Percentiles rank a stretch among this genome's conserved stretches.
Evolutionary conservation across 1,284 basidiomycete species (phyloP).

Genomic region (Neolentinus lepideus): DNA sequence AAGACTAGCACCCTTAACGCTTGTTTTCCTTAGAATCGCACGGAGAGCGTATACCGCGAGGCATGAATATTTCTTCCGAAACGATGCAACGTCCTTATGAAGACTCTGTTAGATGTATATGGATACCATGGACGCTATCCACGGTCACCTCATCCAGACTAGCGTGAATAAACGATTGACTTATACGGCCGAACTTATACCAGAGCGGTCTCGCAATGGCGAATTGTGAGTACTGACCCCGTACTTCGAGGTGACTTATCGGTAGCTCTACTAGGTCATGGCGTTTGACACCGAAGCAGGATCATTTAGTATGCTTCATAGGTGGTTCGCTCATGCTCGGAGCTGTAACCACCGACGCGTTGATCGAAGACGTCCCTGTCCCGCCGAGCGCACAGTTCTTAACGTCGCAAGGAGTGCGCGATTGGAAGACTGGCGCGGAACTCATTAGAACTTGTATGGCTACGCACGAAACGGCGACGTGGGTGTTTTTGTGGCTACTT

Average conservation of each 20-base stretch:
- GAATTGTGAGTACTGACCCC: slow-evolving; percentile 34
- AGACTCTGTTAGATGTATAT: slow-evolving; percentile 68
- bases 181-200: slow-evolving; percentile 80
- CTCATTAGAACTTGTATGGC: slow-evolving; percentile 84
- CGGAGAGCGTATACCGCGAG: slow-evolving; percentile 75
- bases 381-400: slow-evolving; percentile 57
- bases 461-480: slow-evolving; percentile 85
- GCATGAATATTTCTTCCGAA: slow-evolving; percentile 31
- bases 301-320: slow-evolving; percentile 94
- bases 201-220: slow-evolving; percentile 37
- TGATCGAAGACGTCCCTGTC: slow-evolving; percentile 40
- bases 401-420: slow-evolving; percentile 50
- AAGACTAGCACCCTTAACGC: not conserved
- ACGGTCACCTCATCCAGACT: slow-evolving; percentile 65
- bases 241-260: slow-evolving; percentile 3
- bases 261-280: slow-evolving; percentile 41
- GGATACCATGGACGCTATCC: slow-evolving; percentile 76
- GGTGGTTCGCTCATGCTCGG: slow-evolving; percentile 90
- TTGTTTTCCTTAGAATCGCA: slow-evolving; percentile 44
- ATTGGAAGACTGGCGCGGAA: slow-evolving; percentile 80
- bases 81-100: not conserved
- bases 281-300: slow-evolving; percentile 81
- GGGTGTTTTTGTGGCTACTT: slow-evolving; percentile 22
- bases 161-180: slow-evolving; percentile 53
- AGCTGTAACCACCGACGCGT: slow-evolving; percentile 62